These are phyloP conservation scores for Debaryomyces nepalensis DNA, from an alignment of 1,139 yeast species.

Conservation along the genomic window DNA sequence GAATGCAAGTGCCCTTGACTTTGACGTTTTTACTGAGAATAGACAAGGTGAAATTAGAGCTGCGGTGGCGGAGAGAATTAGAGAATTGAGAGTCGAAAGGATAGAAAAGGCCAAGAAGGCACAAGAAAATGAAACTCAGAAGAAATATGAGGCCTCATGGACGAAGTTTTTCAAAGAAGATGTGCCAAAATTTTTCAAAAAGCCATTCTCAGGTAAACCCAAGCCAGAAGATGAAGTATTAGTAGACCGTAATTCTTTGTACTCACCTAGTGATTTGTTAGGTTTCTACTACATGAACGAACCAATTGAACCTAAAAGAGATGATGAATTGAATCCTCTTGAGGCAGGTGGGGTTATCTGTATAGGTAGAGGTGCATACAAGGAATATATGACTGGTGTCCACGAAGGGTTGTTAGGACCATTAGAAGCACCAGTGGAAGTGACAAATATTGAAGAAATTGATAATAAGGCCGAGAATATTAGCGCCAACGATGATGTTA, in stretches of 20 bases:
- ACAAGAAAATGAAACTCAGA: conserved; percentile 18
- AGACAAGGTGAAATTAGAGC: conserved; percentile 90
- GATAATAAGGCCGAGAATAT: conserved; percentile 17
- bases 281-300: conserved; percentile 56
- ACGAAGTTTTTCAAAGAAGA: conserved; percentile 20
- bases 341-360: conserved; percentile 86
- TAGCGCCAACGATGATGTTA: neutral
- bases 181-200: conserved; percentile 15
- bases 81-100: conserved; percentile 61
- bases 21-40: conserved; percentile 70
- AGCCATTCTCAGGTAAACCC: conserved; percentile 16
- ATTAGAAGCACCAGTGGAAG: conserved; percentile 64
- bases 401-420: conserved; percentile 98
- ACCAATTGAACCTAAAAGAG: conserved; percentile 42
- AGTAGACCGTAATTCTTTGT: conserved; percentile 41
- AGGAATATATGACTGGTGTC: conserved; percentile 86
- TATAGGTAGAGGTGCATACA: conserved; percentile 93
- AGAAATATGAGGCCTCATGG: conserved; percentile 27
- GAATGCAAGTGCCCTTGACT: conserved; percentile 86
- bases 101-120: conserved; percentile 18
- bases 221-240: conserved; percentile 28
- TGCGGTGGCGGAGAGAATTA: conserved; percentile 79
- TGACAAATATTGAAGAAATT: conserved; percentile 25
- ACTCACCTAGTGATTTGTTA: conserved; percentile 57
- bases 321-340: conserved; percentile 49